phyloP scores from a whole-genome alignment of 2,329 filamentous ascomycete genomes.

The Aspergillus jensenii region DNA sequence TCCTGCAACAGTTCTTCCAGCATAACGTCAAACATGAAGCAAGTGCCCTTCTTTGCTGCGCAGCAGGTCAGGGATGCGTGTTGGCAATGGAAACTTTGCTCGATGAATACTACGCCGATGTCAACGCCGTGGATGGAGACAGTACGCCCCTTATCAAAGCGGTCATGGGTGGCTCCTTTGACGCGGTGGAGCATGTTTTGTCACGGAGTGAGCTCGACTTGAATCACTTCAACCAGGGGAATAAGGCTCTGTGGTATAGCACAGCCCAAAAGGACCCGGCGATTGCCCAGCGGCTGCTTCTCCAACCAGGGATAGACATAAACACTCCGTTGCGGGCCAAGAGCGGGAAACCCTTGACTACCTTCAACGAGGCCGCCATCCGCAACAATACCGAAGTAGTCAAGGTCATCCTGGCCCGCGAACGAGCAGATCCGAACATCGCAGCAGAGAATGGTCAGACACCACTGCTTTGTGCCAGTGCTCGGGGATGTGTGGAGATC shows the following conservation, averaged over 20 bases:
- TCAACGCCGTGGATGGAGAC: neutral
- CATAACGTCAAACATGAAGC: too few species aligned
- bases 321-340: neutral
- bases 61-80: too few species aligned
- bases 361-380: neutral
- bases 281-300: neutral
- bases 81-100: too few species aligned
- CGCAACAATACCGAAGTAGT: neutral
- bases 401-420: neutral
- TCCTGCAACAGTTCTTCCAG: too few species aligned
- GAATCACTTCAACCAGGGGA: neutral
- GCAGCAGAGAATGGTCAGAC: neutral
- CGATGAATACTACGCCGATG: too few species aligned
- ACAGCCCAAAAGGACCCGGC: neutral
- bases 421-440: neutral
- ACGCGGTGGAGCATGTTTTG: neutral
- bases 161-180: neutral
- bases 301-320: neutral
- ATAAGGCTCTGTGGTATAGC: neutral
- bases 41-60: too few species aligned
- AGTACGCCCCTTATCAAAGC: neutral
- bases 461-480: neutral
- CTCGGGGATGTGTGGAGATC: neutral
- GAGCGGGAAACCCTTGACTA: neutral
- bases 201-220: neutral